Percentiles rank a stretch among this genome's conserved stretches.
Conservation (phyloP, 2,329 filamentous ascomycete genomes). For the Didymella pinodella region DNA sequence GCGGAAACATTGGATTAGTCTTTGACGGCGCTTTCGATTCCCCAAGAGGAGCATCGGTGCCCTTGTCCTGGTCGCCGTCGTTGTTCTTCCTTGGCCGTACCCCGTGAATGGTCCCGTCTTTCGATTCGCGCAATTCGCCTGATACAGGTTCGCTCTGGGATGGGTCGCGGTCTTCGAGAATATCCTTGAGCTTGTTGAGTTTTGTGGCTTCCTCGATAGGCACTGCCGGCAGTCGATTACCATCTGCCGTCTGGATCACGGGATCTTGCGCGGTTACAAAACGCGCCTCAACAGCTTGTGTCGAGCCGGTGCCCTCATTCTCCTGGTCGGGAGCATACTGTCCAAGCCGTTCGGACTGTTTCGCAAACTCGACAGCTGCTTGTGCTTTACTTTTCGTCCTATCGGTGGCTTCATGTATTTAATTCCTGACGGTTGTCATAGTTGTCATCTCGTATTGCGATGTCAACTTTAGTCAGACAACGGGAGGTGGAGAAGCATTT, state of each 20-base stretch:
- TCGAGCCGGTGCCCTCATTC: conserved; percentile 53
- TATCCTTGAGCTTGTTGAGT: conserved; percentile 69
- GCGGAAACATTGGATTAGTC: conserved; percentile 84
- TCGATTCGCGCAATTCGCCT: conserved; percentile 49
- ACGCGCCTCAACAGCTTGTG: conserved; percentile 67
- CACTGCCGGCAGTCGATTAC: conserved; percentile 71
- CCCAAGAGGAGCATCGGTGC: conserved; percentile 53
- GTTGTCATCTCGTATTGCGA: conserved; percentile 36
- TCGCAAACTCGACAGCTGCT: conserved; percentile 64
- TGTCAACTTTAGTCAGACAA: conserved; percentile 27
- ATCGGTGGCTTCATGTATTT: conserved; percentile 30
- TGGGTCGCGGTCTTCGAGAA: conserved; percentile 53
- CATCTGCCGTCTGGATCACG: conserved; percentile 73
- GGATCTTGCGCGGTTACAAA: conserved; percentile 74
- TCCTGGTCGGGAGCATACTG: conserved; percentile 54
- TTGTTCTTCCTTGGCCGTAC: conserved; percentile 37
- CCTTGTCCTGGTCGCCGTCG: conserved; percentile 51
- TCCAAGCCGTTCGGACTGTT: conserved; percentile 63
- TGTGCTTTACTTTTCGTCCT: conserved; percentile 43
- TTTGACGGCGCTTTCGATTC: conserved; percentile 66
- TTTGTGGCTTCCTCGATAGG: conserved; percentile 74
- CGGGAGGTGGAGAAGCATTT: conserved; percentile 32
- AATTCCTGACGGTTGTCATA: conserved; percentile 30
- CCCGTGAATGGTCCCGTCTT: conserved; percentile 54
- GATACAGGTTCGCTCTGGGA: conserved; percentile 38